phyloP scores from a whole-genome alignment of 2,329 filamentous ascomycete species.

The Fusarium sp. region DNA sequence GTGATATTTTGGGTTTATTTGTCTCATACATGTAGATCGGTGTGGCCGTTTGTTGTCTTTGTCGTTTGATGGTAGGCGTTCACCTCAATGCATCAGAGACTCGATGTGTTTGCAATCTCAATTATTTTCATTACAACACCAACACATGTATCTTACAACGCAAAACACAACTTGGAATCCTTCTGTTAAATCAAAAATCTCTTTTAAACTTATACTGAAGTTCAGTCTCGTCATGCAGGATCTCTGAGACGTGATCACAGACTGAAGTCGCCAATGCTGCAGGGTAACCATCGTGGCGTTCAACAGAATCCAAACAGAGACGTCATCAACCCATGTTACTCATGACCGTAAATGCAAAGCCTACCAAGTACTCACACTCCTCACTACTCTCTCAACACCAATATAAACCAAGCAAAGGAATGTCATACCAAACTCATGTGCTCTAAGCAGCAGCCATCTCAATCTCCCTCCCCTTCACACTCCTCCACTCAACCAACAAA shows the following conservation, averaged over 20 bases:
- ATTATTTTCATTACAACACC: too few species aligned
- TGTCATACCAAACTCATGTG: not conserved
- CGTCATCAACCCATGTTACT: not conserved
- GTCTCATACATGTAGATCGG: too few species aligned
- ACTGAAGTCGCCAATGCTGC: rapidly evolving
- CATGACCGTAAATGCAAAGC: not conserved
- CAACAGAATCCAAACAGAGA: not conserved
- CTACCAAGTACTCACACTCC: not conserved
- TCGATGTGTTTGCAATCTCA: too few species aligned
- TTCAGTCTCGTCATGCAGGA: too few species aligned
- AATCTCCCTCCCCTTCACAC: slow-evolving; percentile 66
- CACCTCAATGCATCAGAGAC: too few species aligned
- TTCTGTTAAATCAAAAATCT: too few species aligned
- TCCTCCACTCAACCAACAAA: slow-evolving; percentile 64
- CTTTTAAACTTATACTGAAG: too few species aligned
- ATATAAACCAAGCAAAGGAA: not conserved
- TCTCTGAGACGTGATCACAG: not conserved
- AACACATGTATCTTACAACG: too few species aligned
- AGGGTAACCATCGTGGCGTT: not conserved
- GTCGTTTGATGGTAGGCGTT: too few species aligned
- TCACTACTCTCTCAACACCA: not conserved
- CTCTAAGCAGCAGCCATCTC: slow-evolving; percentile 45
- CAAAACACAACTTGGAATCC: not conserved
- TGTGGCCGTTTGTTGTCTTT: too few species aligned
- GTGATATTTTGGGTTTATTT: too few species aligned